Percentiles rank a stretch among this genome's conserved stretches.
Evolutionary conservation across 306 rosid genomes (phyloP).

Genomic region (Cucurbita ficifolia): DNA sequence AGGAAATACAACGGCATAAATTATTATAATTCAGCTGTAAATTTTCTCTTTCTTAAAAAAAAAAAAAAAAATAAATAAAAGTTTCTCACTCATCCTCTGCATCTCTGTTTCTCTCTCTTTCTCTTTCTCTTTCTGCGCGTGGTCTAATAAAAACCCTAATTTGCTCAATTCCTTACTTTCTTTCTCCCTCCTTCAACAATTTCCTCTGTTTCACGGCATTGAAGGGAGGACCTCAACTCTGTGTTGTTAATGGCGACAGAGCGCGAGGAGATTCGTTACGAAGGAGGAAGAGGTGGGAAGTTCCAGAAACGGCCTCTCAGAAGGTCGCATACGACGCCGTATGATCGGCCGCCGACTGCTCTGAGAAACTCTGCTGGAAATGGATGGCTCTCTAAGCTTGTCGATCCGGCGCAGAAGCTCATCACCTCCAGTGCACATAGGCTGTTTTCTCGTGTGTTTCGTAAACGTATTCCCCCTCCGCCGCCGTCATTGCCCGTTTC

Average conservation of each 20-base stretch:
- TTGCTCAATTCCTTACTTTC: background rate
- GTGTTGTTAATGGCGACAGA: constrained; percentile 10
- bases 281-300: constrained; percentile 61
- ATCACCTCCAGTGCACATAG: constrained; percentile 46
- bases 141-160: constrained; percentile 12
- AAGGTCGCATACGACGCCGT: constrained; percentile 51
- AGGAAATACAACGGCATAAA: background rate
- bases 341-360: constrained; percentile 55
- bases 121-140: background rate
- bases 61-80: background rate
- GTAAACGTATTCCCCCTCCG: constrained; percentile 52
- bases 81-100: background rate
- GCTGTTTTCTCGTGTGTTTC: constrained; percentile 60
- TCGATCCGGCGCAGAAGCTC: constrained; percentile 86
- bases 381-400: constrained; percentile 77
- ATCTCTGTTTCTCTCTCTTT: background rate
- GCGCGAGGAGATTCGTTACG: constrained; percentile 9
- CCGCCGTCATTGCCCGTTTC: constrained; percentile 14
- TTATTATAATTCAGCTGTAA: background rate
- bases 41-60: background rate
- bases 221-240: constrained; percentile 1
- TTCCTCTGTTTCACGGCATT: background rate
- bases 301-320: constrained; percentile 57
- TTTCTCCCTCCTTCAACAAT: background rate
- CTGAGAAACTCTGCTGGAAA: constrained; percentile 33